Conservation (phyloP, 805 yeast species). For the Kregervanrija fluxuum region DNA sequence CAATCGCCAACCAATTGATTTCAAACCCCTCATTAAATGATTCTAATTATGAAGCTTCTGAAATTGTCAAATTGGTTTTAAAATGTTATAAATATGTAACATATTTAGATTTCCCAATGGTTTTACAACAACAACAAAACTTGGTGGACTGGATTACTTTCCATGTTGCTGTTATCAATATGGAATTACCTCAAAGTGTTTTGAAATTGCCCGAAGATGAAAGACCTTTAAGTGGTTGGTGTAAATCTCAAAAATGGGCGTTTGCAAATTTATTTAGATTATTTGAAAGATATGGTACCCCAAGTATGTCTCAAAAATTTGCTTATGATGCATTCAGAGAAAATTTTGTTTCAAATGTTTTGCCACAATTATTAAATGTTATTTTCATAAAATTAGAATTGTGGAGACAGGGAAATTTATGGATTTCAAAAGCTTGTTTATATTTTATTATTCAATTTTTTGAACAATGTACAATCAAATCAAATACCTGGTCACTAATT, state of each 20-base stretch:
- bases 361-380: slow-evolving; percentile 66
- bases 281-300: slow-evolving; percentile 63
- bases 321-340: slow-evolving; percentile 55
- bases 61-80: slow-evolving; percentile 66
- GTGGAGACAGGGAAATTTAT: slow-evolving; percentile 61
- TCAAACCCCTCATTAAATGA: slow-evolving; percentile 25
- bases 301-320: slow-evolving; percentile 36
- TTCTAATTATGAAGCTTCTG: slow-evolving; percentile 39
- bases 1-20: slow-evolving; percentile 52
- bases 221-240: slow-evolving; percentile 51
- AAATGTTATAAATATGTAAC: slow-evolving; percentile 81
- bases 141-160: slow-evolving; percentile 68
- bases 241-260: slow-evolving; percentile 83
- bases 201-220: slow-evolving; percentile 45
- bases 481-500: slow-evolving; percentile 59
- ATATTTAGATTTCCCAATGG: slow-evolving; percentile 67
- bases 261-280: slow-evolving; percentile 68
- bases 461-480: slow-evolving; percentile 51
- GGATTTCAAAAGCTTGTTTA: slow-evolving; percentile 64
- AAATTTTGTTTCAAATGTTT: slow-evolving; percentile 47
- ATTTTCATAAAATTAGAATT: slow-evolving; percentile 59
- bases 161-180: slow-evolving; percentile 59
- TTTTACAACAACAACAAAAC: slow-evolving; percentile 47
- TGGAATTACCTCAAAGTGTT: slow-evolving; percentile 49
- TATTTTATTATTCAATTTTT: slow-evolving; percentile 59